Conservation (phyloP, 163 green algal genomes). For the Picocystis sp. region DNA sequence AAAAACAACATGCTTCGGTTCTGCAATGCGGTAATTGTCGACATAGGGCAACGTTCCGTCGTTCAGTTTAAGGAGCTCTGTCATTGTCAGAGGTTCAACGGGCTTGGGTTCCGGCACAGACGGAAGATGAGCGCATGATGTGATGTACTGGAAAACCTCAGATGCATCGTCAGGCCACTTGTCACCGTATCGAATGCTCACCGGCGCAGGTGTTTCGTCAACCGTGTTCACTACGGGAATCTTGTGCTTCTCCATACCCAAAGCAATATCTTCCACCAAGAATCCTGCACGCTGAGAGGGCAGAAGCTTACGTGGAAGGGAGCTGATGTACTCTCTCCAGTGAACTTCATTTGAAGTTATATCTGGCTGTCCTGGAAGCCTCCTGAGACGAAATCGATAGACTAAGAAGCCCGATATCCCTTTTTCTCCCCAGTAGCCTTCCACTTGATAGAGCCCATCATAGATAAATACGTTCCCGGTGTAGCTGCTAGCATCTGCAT, state of each 20-base stretch:
- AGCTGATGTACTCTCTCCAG: slow-evolving; percentile 6
- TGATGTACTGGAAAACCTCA: no score
- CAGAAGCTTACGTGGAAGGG: not conserved
- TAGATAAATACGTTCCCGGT: slow-evolving; percentile 23
- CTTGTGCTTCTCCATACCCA: slow-evolving; percentile 15
- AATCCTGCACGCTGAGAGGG: slow-evolving; percentile 15
- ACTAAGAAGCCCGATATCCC: slow-evolving; percentile 16
- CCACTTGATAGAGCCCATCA: slow-evolving; percentile 30
- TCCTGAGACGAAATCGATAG: slow-evolving; percentile 22
- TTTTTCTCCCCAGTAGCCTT: slow-evolving; percentile 13
- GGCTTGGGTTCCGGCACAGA: no score
- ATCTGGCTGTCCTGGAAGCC: slow-evolving; percentile 15
- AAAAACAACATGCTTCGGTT: slow-evolving; percentile 3
- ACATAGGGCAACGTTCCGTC: slow-evolving; percentile 17
- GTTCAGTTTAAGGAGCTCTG: slow-evolving; percentile 11
- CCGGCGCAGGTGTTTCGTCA: slow-evolving; percentile 10
- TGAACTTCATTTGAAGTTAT: not conserved
- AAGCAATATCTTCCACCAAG: slow-evolving; percentile 24
- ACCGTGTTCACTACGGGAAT: slow-evolving; percentile 22
- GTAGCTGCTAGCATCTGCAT: slow-evolving; percentile 13
- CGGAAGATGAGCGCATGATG: no score
- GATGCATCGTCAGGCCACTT: no score
- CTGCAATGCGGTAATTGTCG: slow-evolving; percentile 2
- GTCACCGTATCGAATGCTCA: no score
- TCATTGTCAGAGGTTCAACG: no score